phyloP scores from a whole-genome alignment of 441 rosid genomes.

The Populus trichocarpa region DNA sequence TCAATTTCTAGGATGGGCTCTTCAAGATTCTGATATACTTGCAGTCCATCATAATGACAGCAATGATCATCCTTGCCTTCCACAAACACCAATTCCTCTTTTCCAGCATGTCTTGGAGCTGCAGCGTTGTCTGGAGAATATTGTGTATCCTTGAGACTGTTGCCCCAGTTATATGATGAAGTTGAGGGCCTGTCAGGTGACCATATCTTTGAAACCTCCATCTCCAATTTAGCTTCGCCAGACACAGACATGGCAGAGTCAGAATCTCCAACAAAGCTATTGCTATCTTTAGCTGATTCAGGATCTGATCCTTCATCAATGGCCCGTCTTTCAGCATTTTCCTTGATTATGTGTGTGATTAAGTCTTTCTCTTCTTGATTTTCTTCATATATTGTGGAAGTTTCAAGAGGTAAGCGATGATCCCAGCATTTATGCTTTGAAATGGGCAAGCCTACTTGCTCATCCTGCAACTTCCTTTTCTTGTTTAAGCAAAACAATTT shows the following conservation, averaged over 20 bases:
- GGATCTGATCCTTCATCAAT: slow-evolving; percentile 26
- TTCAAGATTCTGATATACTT: slow-evolving; percentile 22
- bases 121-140: slow-evolving; percentile 13
- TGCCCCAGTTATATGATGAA: slow-evolving; percentile 20
- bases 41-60: slow-evolving; percentile 1
- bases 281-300: slow-evolving; percentile 48
- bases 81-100: slow-evolving; percentile 16
- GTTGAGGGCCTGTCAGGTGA: slow-evolving; percentile 18
- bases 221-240: slow-evolving; percentile 23
- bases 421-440: slow-evolving; percentile 53
- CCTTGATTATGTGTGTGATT: slow-evolving; percentile 8
- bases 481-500: slow-evolving; percentile 32
- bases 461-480: slow-evolving; percentile 67
- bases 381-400: slow-evolving; percentile 9
- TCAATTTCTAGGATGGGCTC: slow-evolving; percentile 30
- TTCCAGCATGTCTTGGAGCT: not conserved
- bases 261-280: slow-evolving; percentile 37
- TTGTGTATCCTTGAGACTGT: slow-evolving; percentile 9
- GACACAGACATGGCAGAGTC: slow-evolving; percentile 23
- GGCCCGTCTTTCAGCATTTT: slow-evolving; percentile 17
- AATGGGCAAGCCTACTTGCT: slow-evolving; percentile 50
- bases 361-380: slow-evolving; percentile 8
- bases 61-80: slow-evolving; percentile 10
- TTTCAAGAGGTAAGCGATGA: slow-evolving; percentile 22
- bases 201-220: slow-evolving; percentile 13